Evolutionary conservation across 176 grass and related monocot species (phyloP), one percentile per base, ranked within the genome.

Genomic region (Lolium perenne): DNA sequence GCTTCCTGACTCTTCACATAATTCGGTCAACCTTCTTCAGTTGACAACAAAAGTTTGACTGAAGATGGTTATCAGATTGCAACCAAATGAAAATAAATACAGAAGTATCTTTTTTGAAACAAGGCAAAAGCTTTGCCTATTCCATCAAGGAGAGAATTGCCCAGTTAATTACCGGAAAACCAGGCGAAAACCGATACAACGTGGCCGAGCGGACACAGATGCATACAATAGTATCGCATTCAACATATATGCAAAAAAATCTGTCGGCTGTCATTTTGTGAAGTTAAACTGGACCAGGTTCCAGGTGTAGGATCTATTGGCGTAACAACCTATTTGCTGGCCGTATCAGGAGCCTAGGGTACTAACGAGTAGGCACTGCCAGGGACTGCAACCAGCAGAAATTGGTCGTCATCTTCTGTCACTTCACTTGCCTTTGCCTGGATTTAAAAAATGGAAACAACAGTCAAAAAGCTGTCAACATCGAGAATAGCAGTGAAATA

Each of bases 301-400:
- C 8, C 47, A 25, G 14, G 4, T 46, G 56, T 46, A 62, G 4
- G 18, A 57, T 61, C 38, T 82, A 76, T 56, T 7, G 70, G 4
- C 38, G 35, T 17, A 69, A 48, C 14, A 12, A 57, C 25, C 58
- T 83, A 84, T 81, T 89, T 71, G n/a, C 3, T 47, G 47, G 73
- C 20, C 22, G 22, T 74, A 51, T 17, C 22, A 77, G 77, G 75
- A 74, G 78, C 53, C 45, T 59, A 68, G 58, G 62, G 53, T 51
- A 63, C 79, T 76, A 29, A 53, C 2, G 93, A 94, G 84, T 98
- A 98, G 35, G 90, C 86, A 91, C 96, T 98, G n/a, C 93, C 96
- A 50, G 96, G 96, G 64, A 98, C 96, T 1, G 60, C 63, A 43
- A 94, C 84, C 10, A 94, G 74, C 84, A 94, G 72, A 65, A n/a